These are phyloP conservation scores for Tetragonia tetragonoides DNA, from an alignment of 148 eudicot species.

Conservation along the genomic window DNA sequence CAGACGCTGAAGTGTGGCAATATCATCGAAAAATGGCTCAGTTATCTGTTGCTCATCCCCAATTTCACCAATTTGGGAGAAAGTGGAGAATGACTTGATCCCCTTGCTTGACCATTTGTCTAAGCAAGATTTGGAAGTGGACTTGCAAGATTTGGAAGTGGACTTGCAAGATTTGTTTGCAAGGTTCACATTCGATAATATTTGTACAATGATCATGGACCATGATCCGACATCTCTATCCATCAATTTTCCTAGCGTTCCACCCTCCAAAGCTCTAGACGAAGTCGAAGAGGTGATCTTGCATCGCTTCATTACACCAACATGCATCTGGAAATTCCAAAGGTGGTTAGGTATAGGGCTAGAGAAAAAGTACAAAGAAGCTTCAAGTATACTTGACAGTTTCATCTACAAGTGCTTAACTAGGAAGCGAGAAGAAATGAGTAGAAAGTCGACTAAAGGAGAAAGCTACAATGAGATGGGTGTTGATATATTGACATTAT, in stretches of 20 bases:
- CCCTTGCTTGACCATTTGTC: slow-evolving; percentile 39
- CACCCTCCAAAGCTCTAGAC: slow-evolving; percentile 51
- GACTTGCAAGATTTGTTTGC: slow-evolving; percentile 61
- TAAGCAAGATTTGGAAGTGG: slow-evolving; percentile 25
- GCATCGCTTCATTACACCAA: slow-evolving; percentile 41
- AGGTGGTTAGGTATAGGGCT: slow-evolving; percentile 51
- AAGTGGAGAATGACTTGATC: slow-evolving; percentile 38
- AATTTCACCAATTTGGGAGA: slow-evolving; percentile 33
- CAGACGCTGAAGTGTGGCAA: slow-evolving; percentile 43
- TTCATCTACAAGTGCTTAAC: slow-evolving; percentile 27
- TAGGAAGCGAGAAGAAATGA: slow-evolving; percentile 21
- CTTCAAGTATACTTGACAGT: slow-evolving; percentile 37
- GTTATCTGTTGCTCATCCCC: slow-evolving; percentile 27
- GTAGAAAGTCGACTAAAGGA: background rate
- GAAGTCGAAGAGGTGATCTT: slow-evolving; percentile 44
- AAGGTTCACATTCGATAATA: slow-evolving; percentile 56
- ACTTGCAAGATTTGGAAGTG: too few species aligned
- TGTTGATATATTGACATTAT: slow-evolving; percentile 35
- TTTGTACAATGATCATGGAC: slow-evolving; percentile 43
- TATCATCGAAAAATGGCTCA: slow-evolving; percentile 38
- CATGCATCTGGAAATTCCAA: slow-evolving; percentile 47
- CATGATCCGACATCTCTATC: slow-evolving; percentile 44
- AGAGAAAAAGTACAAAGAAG: slow-evolving; percentile 37
- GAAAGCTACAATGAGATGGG: background rate
- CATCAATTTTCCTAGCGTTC: slow-evolving; percentile 33